A percentile compares a stretch with the other conserved stretches of the same genome.
phyloP scores from a whole-genome alignment of 23 red algal genomes.

The Rhodosorus marinus region DNA sequence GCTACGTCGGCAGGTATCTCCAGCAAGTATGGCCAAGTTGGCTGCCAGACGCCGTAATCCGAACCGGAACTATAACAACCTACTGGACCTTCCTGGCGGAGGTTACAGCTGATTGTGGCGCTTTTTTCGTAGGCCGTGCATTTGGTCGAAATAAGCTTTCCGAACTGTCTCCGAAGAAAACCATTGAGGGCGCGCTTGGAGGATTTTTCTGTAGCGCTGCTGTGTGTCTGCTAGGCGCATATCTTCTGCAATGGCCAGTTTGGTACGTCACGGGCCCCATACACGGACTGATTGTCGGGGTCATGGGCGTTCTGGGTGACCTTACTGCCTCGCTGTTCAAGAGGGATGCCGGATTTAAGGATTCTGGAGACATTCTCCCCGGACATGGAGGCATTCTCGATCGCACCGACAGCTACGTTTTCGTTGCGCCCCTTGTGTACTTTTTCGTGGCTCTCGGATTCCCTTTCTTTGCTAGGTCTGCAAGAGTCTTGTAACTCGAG shows the following conservation, averaged over 20 bases:
- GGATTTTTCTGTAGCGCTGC: constrained; percentile 60
- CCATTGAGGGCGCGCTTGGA: constrained; percentile 78
- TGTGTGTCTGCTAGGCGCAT: constrained; percentile 52
- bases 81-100: constrained; percentile 94
- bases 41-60: no score
- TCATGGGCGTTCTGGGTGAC: constrained; percentile 91
- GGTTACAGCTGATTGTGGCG: constrained; percentile 71
- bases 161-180: constrained; percentile 80
- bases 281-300: constrained; percentile 73
- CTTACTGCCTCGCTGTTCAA: constrained; percentile 90
- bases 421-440: constrained; percentile 84
- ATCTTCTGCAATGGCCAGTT: constrained; percentile 68
- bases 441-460: constrained; percentile 68
- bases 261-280: constrained; percentile 79
- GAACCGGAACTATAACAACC: constrained; percentile 40
- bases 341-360: constrained; percentile 90
- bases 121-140: constrained; percentile 58
- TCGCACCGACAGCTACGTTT: constrained; percentile 68
- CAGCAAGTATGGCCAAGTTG: no score
- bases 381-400: constrained; percentile 98
- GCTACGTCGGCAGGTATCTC: no score
- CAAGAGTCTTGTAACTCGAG: no score
- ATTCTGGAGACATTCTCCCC: constrained; percentile 64
- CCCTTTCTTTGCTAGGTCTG: no score
- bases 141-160: constrained; percentile 47